Percentiles rank a stretch among this genome's conserved stretches.
Evolutionary conservation across 352 stramenopile genomes (phyloP).

Genomic region (Phytopythium litorale): DNA sequence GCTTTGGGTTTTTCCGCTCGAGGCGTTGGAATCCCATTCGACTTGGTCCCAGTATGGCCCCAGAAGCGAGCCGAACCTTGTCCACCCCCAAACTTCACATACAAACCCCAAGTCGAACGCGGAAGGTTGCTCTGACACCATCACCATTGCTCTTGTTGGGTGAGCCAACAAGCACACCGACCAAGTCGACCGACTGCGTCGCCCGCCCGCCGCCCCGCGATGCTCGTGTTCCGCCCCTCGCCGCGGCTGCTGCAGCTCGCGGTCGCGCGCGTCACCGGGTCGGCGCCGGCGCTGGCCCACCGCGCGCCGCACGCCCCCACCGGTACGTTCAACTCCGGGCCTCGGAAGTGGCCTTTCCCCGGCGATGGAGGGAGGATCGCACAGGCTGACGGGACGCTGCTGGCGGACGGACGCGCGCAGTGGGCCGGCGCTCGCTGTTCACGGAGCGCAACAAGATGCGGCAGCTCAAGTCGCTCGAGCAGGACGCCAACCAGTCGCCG

Average conservation of each 20-base stretch:
- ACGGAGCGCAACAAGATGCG: conserved; percentile 72
- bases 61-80: too few species aligned
- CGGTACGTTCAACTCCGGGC: neutral
- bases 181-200: too few species aligned
- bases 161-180: neutral
- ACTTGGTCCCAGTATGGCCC: too few species aligned
- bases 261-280: conserved; percentile 10
- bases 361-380: neutral
- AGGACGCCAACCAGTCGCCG: conserved; percentile 70
- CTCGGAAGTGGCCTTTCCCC: neutral
- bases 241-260: conserved; percentile 31
- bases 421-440: conserved; percentile 63
- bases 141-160: neutral
- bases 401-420: too few species aligned
- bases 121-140: neutral
- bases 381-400: neutral
- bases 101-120: neutral
- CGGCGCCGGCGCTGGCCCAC: conserved; percentile 1
- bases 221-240: conserved; percentile 43
- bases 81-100: too few species aligned
- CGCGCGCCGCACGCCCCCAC: neutral
- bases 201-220: conserved; percentile 5
- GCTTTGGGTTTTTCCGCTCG: too few species aligned
- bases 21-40: too few species aligned
- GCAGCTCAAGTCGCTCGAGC: conserved; percentile 80